Conservation (phyloP, 805 yeast genomes). For the Nakazawaea pomicola region DNA sequence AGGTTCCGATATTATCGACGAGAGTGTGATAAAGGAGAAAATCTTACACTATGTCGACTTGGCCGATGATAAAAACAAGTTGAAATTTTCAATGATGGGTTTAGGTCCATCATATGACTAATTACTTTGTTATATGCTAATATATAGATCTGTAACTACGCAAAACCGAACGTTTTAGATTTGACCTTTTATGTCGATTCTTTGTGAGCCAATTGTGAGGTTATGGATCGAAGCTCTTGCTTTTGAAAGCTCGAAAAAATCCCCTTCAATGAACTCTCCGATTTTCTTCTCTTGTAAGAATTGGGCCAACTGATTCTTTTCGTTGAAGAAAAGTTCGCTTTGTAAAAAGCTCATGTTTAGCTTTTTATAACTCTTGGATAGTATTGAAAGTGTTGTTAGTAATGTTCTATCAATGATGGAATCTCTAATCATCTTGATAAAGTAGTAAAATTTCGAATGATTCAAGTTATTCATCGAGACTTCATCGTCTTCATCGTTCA, state of each 20-base stretch:
- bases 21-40: constrained; percentile 43
- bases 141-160: neutral
- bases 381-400: constrained; percentile 46
- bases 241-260: constrained; percentile 21
- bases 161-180: constrained; percentile 27
- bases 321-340: constrained; percentile 33
- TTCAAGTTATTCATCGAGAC: constrained; percentile 17
- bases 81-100: constrained; percentile 75
- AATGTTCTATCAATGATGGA: constrained; percentile 56
- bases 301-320: constrained; percentile 28
- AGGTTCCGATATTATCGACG: constrained; percentile 45
- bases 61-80: constrained; percentile 53
- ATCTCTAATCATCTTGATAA: constrained; percentile 32
- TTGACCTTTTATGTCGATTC: constrained; percentile 90
- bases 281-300: constrained; percentile 42
- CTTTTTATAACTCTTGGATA: constrained; percentile 53
- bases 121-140: constrained; percentile 10
- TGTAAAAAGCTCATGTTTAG: constrained; percentile 32
- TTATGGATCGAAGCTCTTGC: constrained; percentile 21
- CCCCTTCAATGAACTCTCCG: constrained; percentile 20
- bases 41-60: constrained; percentile 63
- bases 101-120: constrained; percentile 51
- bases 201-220: constrained; percentile 34
- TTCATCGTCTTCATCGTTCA: constrained; percentile 22
- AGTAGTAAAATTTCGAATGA: constrained; percentile 18